Evolutionary conservation across 1,139 yeast species (phyloP).

Genomic region (Arxiozyma heterogenica): DNA sequence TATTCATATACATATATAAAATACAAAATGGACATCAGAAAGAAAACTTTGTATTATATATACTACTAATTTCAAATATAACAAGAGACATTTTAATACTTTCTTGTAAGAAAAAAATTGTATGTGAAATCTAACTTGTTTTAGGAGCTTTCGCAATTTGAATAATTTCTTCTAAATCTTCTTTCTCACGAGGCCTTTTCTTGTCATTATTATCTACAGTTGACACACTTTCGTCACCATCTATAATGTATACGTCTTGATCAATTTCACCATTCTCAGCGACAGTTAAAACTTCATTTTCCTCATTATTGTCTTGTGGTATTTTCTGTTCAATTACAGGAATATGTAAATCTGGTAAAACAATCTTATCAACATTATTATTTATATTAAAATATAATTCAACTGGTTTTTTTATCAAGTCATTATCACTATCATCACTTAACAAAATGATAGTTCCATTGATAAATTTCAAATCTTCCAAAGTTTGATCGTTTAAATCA

Average conservation of each 20-base stretch:
- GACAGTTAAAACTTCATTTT: background rate
- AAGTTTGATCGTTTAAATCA: constrained; percentile 49
- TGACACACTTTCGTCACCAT: constrained; percentile 1
- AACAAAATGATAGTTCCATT: constrained; percentile 57
- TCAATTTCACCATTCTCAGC: constrained; percentile 8
- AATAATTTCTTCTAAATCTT: background rate
- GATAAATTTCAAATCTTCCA: constrained; percentile 48
- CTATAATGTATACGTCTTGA: constrained; percentile 11
- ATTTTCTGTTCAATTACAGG: background rate
- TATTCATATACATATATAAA: background rate
- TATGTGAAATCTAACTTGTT: background rate
- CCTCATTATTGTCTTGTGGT: background rate
- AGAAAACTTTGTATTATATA: background rate
- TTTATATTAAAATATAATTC: constrained; percentile 49
- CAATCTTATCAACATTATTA: constrained; percentile 16
- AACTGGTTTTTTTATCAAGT: constrained; percentile 50
- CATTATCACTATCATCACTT: constrained; percentile 47
- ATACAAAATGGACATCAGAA: background rate
- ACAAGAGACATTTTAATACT: background rate
- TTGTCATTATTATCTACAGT: background rate
- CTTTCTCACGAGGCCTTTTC: background rate
- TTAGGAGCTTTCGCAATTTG: background rate
- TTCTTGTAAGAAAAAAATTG: background rate
- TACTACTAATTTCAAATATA: background rate
- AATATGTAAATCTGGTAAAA: constrained; percentile 15